Evolutionary conservation across 441 rosid genomes (phyloP).

Genomic region (Eutrema salsugineum): DNA sequence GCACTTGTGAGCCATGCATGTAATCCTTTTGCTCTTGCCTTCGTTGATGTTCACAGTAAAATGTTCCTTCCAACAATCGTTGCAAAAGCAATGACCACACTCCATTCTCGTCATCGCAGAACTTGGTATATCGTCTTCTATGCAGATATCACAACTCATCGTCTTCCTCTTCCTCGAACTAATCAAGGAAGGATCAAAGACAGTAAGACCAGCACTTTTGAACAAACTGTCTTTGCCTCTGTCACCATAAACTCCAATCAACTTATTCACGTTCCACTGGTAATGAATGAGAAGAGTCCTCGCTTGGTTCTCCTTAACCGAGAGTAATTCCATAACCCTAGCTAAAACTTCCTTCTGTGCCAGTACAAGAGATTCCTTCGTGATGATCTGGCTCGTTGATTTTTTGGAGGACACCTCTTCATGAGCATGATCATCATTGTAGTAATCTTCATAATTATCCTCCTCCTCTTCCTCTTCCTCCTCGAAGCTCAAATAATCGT

Average conservation of each 20-base stretch:
- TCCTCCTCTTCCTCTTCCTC: constrained; percentile 39
- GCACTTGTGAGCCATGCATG: constrained; percentile 70
- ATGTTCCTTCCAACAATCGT: constrained; percentile 76
- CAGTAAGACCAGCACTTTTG: constrained; percentile 65
- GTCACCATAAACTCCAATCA: constrained; percentile 57
- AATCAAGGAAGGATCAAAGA: constrained; percentile 31
- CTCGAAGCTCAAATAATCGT: constrained; percentile 37
- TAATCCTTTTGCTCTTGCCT: constrained; percentile 66
- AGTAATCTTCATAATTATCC: constrained; percentile 23
- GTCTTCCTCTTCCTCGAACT: constrained; percentile 9
- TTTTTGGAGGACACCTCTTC: constrained; percentile 40
- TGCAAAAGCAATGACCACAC: constrained; percentile 82
- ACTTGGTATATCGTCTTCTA: constrained; percentile 58
- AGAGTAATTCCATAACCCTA: constrained; percentile 76
- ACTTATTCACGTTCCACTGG: constrained; percentile 76
- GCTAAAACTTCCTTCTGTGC: constrained; percentile 77
- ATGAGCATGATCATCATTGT: constrained; percentile 39
- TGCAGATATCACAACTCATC: constrained; percentile 66
- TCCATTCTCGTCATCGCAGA: constrained; percentile 64
- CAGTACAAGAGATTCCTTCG: constrained; percentile 62
- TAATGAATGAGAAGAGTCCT: constrained; percentile 79
- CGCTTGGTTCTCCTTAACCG: constrained; percentile 80
- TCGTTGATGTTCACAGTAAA: constrained; percentile 69
- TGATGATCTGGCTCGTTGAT: constrained; percentile 68
- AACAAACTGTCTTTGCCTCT: constrained; percentile 58